phyloP scores from a whole-genome alignment of 192 early-diverging fungal species.

The Rhizoclosmatium sp. region DNA sequence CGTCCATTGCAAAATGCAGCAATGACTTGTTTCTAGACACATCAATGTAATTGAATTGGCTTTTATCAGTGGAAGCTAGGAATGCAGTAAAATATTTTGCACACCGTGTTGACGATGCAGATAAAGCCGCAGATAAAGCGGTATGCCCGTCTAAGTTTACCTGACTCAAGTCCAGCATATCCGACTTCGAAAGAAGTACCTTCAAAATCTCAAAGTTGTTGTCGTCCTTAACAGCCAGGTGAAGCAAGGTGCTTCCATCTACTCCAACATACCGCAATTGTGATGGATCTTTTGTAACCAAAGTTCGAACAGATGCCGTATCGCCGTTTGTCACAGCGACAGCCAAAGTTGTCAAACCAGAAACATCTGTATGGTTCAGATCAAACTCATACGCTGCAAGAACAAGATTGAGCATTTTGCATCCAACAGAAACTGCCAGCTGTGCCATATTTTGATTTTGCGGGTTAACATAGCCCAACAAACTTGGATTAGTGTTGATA shows the following conservation, averaged over 20 bases:
- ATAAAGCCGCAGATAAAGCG: no score
- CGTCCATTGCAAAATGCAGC: no score
- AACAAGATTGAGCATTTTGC: neutral
- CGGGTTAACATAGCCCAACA: neutral
- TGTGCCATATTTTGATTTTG: neutral
- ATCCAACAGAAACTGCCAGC: neutral
- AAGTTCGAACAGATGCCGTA: neutral
- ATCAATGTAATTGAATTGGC: no score
- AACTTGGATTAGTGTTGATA: neutral
- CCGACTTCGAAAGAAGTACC: neutral
- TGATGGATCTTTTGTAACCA: no score
- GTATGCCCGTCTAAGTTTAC: no score
- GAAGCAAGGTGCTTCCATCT: no score
- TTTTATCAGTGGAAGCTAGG: no score
- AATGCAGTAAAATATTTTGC: no score
- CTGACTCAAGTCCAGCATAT: no score
- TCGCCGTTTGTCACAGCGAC: neutral
- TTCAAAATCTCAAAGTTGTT: neutral
- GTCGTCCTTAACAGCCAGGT: neutral
- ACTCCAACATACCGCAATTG: no score
- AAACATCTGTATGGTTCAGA: neutral
- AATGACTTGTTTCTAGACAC: no score
- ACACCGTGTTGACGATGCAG: no score
- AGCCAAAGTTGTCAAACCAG: neutral
- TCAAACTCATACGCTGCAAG: neutral